Evolutionary conservation across 2,329 filamentous ascomycete genomes (phyloP).

Genomic region (Ambrosiella xylebori): DNA sequence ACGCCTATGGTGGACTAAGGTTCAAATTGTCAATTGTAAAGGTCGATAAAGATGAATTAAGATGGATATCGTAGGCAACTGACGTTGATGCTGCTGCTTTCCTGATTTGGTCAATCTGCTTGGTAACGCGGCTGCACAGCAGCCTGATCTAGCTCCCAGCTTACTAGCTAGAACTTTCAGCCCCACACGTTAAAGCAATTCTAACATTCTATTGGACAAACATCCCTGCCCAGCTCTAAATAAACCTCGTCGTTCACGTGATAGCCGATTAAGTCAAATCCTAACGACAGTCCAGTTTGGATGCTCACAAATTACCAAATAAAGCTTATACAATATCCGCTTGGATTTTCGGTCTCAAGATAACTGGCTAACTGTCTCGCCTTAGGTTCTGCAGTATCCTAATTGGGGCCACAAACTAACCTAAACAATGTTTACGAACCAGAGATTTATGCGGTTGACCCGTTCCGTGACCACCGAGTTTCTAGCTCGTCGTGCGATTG

Average conservation of each 20-base stretch:
- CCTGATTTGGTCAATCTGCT: constrained; percentile 7
- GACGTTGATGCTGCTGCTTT: not conserved
- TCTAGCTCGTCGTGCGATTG: constrained; percentile 37
- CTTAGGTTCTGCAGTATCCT: not conserved
- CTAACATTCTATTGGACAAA: not conserved
- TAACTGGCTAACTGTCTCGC: not conserved
- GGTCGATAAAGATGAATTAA: too few relatives aligned
- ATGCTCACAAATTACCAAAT: not conserved
- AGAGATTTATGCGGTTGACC: constrained; percentile 36
- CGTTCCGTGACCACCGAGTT: constrained; percentile 29
- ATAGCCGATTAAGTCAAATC: not conserved
- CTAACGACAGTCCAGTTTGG: too few relatives aligned
- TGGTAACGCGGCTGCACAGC: constrained; percentile 23
- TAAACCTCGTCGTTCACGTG: not conserved
- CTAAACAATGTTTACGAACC: constrained; percentile 37
- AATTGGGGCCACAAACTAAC: not conserved
- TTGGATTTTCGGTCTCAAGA: not conserved
- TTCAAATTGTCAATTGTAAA: too few relatives aligned
- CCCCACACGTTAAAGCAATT: constrained; percentile 3
- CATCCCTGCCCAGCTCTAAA: not conserved
- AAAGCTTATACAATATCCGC: not conserved
- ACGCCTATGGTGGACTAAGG: too few relatives aligned
- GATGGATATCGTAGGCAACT: not conserved
- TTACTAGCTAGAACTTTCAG: not conserved
- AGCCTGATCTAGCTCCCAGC: constrained; percentile 20